phyloP scores from a whole-genome alignment of 441 rosid species.

The Codiaeum variegatum region DNA sequence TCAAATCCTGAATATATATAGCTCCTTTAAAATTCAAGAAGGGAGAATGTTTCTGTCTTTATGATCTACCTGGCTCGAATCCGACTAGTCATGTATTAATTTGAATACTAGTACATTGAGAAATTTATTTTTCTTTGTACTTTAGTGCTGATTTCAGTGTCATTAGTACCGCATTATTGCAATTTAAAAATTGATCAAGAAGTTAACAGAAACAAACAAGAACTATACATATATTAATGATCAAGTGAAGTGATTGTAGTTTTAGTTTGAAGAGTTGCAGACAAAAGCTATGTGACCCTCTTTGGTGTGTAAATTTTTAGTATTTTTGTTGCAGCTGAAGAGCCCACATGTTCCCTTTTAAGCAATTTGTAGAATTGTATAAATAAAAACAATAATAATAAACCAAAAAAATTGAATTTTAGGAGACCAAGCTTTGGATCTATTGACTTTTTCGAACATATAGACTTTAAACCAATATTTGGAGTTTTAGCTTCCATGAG shows the following conservation, averaged over 20 bases:
- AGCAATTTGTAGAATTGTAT: not conserved
- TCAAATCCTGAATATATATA: too few relatives aligned
- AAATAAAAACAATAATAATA: not conserved
- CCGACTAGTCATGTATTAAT: too few relatives aligned
- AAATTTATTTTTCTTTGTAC: too few relatives aligned
- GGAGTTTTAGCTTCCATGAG: slow-evolving; percentile 27
- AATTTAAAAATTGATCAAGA: not conserved
- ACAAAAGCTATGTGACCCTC: slow-evolving; percentile 35
- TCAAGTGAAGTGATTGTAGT: slow-evolving; percentile 5
- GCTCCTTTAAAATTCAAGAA: too few relatives aligned
- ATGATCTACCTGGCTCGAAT: too few relatives aligned
- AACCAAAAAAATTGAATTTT: not conserved
- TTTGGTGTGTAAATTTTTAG: slow-evolving; percentile 12
- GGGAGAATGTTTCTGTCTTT: too few relatives aligned
- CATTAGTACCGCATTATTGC: too few relatives aligned
- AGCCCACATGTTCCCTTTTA: slow-evolving; percentile 55
- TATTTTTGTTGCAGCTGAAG: slow-evolving; percentile 32
- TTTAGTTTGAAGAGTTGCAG: slow-evolving; percentile 25
- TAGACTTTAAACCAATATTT: slow-evolving; percentile 24
- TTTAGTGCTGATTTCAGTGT: too few relatives aligned
- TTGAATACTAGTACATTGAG: too few relatives aligned
- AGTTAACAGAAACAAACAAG: not conserved
- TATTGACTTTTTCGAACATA: slow-evolving; percentile 41
- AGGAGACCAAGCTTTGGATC: slow-evolving; percentile 47
- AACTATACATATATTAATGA: too few relatives aligned